These are phyloP conservation scores for Didymella sp. DNA, from an alignment of 2,329 filamentous ascomycete genomes.

Conservation along the genomic window DNA sequence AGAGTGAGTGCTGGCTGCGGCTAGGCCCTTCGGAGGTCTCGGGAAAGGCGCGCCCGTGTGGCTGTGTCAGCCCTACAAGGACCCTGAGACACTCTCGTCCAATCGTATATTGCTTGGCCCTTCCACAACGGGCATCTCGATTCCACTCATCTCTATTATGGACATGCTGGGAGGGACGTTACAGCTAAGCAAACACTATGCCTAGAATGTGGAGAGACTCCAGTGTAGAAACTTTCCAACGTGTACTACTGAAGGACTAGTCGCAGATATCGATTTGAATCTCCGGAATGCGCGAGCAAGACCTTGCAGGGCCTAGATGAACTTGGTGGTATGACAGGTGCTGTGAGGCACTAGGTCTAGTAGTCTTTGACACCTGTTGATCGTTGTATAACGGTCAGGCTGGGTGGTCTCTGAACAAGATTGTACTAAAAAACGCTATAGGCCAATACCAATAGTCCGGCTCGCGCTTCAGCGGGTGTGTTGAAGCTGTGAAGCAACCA, in stretches of 20 bases:
- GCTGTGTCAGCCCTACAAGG: slow-evolving; percentile 20
- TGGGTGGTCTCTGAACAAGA: not conserved
- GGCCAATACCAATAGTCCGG: not conserved
- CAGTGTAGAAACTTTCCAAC: not conserved
- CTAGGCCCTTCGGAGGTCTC: slow-evolving; percentile 16
- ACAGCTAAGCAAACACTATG: slow-evolving; percentile 22
- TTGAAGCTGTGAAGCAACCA: not conserved
- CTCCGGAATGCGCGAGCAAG: not conserved
- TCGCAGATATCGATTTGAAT: not conserved
- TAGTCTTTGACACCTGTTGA: not conserved
- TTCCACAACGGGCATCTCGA: slow-evolving; percentile 12
- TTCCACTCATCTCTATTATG: slow-evolving; percentile 7
- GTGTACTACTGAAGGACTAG: not conserved
- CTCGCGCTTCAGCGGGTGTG: not conserved
- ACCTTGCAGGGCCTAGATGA: not conserved
- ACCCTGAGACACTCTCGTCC: slow-evolving; percentile 15
- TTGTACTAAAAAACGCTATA: not conserved
- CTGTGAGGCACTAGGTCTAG: not conserved
- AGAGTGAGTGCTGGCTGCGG: slow-evolving; percentile 4
- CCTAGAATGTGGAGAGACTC: slow-evolving; percentile 7
- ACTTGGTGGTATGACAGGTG: not conserved
- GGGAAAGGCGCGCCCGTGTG: slow-evolving; percentile 25
- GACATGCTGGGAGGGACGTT: slow-evolving; percentile 18
- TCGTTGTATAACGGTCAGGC: not conserved
- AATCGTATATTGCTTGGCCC: slow-evolving; percentile 4